Conservation (phyloP, 768 basidiomycete species). For the Nevesoporus exiguus region DNA sequence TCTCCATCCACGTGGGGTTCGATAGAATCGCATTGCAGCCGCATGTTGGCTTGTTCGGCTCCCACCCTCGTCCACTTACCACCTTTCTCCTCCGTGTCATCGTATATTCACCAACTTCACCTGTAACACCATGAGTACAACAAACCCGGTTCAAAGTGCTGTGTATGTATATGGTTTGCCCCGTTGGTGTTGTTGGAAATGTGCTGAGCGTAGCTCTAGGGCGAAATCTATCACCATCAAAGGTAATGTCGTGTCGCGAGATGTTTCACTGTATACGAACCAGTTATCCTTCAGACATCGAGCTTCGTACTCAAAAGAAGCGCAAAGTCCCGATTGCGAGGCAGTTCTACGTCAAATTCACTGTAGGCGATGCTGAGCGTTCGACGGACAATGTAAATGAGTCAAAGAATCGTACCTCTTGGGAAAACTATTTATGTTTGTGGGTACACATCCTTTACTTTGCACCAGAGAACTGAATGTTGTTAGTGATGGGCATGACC, state of each 20-base stretch:
- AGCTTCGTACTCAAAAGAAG: neutral
- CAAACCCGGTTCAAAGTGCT: neutral
- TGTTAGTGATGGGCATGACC: neutral
- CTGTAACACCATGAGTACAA: neutral
- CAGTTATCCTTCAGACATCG: neutral
- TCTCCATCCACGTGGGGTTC: too few species aligned
- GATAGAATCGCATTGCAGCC: too few species aligned
- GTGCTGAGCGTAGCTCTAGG: neutral
- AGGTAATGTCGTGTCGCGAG: neutral
- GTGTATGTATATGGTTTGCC: neutral
- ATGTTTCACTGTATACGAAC: neutral
- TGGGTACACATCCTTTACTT: neutral
- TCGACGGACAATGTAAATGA: neutral
- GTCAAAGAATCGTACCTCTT: neutral
- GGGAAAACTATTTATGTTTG: neutral
- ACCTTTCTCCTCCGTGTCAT: neutral
- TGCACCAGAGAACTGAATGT: neutral
- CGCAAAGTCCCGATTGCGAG: neutral
- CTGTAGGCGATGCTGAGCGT: neutral
- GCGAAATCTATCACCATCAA: neutral
- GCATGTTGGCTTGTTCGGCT: too few species aligned
- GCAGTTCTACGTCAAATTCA: neutral
- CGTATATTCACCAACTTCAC: neutral
- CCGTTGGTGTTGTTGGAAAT: neutral
- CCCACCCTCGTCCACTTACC: too few species aligned